Evolutionary conservation across 257 asterid genomes (phyloP).

Genomic region (Petunia axillaris): DNA sequence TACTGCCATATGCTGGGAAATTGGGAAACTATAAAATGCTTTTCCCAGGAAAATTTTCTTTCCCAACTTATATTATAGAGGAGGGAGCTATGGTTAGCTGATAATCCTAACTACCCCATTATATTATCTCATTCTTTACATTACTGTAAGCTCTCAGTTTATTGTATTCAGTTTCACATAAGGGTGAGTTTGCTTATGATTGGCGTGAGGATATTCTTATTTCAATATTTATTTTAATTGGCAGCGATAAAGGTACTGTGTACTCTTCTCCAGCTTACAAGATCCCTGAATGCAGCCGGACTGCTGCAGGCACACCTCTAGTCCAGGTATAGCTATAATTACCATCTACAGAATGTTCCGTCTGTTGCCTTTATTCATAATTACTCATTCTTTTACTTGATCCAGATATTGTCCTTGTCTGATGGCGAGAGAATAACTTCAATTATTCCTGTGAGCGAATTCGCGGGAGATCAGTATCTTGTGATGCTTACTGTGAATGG

Average conservation of each 20-base stretch:
- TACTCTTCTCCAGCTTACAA: conserved; percentile 88
- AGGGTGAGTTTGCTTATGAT: neutral
- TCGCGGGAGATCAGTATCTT: conserved; percentile 78
- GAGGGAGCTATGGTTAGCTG: neutral
- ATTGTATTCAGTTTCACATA: neutral
- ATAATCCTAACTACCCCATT: neutral
- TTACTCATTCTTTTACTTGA: conserved; percentile 32
- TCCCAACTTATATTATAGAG: neutral
- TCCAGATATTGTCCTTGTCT: conserved; percentile 81
- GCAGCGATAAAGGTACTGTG: conserved; percentile 92
- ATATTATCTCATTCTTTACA: neutral
- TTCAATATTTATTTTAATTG: conserved; percentile 26
- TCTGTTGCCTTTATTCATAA: conserved; percentile 25
- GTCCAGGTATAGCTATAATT: conserved; percentile 65
- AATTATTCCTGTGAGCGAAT: conserved; percentile 90
- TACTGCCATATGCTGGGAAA: conserved; percentile 1
- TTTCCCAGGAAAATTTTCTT: neutral
- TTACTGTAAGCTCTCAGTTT: neutral
- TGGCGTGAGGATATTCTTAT: neutral
- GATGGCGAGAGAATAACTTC: conserved; percentile 99
- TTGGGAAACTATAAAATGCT: neutral
- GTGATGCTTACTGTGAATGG: conserved; percentile 95
- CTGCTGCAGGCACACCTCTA: conserved; percentile 93
- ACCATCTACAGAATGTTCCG: conserved; percentile 19
- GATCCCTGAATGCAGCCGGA: conserved; percentile 92